Evolutionary conservation across 306 rosid species (phyloP), one percentile per base, ranked within the genome.

Genomic region (Quercus suber): DNA sequence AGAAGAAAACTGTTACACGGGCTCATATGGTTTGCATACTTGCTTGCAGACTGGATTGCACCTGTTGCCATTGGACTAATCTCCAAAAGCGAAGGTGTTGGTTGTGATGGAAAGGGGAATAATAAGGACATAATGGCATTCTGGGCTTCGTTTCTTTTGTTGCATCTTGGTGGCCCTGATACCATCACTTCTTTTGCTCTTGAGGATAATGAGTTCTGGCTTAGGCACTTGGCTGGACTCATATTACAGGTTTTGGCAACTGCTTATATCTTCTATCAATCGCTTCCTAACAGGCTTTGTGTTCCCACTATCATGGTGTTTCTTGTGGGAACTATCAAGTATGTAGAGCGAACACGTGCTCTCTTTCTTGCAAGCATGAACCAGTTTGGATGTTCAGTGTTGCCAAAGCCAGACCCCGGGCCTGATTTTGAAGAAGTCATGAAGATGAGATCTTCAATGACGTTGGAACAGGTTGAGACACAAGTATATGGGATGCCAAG

Each of bases 131-230:
- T 78, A 61, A 4, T 23, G 9, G 83, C 86, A 6, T 53, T 83
- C 70, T 83, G 83, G 86, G 80, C 86, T 52, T 49, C 86, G 2
- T 83, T 78, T 55, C 83, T 83, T 20, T 64, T 83, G 9, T 23
- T 83, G n/a, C 86, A 78, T 71, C 86, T 83, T 56, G 86, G 86
- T 3, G 86, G 86, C 55, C 83, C 86, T 1, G 86, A 83, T 61
- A 74, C 60, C 61, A 83, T 78, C 56, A 83, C 86, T 23, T 83
- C 86, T 0, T 83, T 83, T 64, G 80, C 86, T 79, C 80, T 83
- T 1, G 86, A 83, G 35, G 86, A 83, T 25, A 83, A 83, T 51
- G 77, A 78, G 74, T 75, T 83, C 58, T 78, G 86, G 86, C 80
- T 83, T 65, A 76, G 86, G 55, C 77, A 83, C 69, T 65, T 75